Base-by-base conservation (phyloP, 2,329 filamentous ascomycete genomes). In the Aspergillus niger region DNA sequence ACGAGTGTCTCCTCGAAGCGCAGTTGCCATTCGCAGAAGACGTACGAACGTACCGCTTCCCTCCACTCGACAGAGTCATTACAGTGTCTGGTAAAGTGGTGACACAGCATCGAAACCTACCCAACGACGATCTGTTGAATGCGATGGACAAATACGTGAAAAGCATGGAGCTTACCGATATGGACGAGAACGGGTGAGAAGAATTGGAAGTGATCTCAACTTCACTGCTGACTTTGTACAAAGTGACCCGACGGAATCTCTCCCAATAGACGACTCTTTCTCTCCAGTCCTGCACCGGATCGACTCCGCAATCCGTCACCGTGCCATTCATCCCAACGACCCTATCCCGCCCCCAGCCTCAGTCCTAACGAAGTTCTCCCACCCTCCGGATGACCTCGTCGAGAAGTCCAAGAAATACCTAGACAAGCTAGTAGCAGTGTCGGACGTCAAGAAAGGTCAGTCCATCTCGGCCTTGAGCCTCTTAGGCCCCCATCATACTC, bases 21-120 rank as follows among this genome's bases (percentile, higher is more conserved):
- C 92, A 95, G 38, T 81, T 98, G 5, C 95, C 95, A 0, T 99
- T 97, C 70, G 89, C 92, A 2, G 95, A 99, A 79, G 95, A 99
- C 71, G 83, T 97, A 51, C 86, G 95, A 38, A 84, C 84, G n/a
- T 98, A 97, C 74, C 89, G 88, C 60, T 99, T 99, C 67, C 92
- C 95, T 5, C 91, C 94, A 0, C 80, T 99, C 10, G 93, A 97
- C 72, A 90, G 86, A 63, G 89, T 98, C 28, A 80, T 97, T 61
- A 97, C 93, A 0, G 84, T 96, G n/a, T 92, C 88, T 10, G 94
- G 94, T 1, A 90, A 91, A 65, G 84, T 85, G 8, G 80, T 97
- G 52, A 91, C 86, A 10, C 88, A 94, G 68, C 93, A 99, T 70
- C 89, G 91, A 38, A 88, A 96, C 61, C 81, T 99, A 2, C 95